Conservation (phyloP, 2,329 filamentous ascomycete genomes). For the Pseudogymnoascus sp. region DNA sequence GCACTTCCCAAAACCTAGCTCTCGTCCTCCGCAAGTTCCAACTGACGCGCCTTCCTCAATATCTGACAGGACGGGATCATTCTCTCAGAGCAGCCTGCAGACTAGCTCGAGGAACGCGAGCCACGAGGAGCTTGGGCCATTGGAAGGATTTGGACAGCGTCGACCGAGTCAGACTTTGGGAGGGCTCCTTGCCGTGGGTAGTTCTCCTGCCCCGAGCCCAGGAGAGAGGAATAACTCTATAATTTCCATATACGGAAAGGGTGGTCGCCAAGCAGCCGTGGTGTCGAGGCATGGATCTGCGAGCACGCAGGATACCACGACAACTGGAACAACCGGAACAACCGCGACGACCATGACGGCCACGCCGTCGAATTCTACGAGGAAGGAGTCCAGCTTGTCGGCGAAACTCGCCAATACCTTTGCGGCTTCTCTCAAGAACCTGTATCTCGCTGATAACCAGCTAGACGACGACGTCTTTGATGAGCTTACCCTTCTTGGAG, state of each 20-base stretch:
- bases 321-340: constrained; percentile 19
- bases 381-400: constrained; percentile 87
- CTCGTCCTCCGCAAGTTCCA: constrained; percentile 55
- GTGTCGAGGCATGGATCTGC: constrained; percentile 60
- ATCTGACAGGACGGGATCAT: constrained; percentile 8
- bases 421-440: constrained; percentile 70
- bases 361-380: constrained; percentile 45
- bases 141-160: constrained; percentile 56
- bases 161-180: constrained; percentile 80
- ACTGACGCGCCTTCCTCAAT: constrained; percentile 35
- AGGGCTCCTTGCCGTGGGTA: constrained; percentile 65
- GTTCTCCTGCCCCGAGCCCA: constrained; percentile 55
- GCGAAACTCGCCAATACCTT: constrained; percentile 78
- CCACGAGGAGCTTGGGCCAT: constrained; percentile 65
- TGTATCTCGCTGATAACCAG: constrained; percentile 89
- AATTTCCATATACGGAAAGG: constrained; percentile 69
- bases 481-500: constrained; percentile 71
- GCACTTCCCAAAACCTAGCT: constrained; percentile 78
- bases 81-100: constrained; percentile 15
- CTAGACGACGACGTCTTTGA: constrained; percentile 94
- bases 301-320: constrained; percentile 22
- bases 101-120: constrained; percentile 54
- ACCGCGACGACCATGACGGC: constrained; percentile 32
- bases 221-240: constrained; percentile 72
- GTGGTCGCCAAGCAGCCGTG: constrained; percentile 76